phyloP scores from a whole-genome alignment of 371 early-diverging fungal species.

The Polyrhizophydium stewartii region DNA sequence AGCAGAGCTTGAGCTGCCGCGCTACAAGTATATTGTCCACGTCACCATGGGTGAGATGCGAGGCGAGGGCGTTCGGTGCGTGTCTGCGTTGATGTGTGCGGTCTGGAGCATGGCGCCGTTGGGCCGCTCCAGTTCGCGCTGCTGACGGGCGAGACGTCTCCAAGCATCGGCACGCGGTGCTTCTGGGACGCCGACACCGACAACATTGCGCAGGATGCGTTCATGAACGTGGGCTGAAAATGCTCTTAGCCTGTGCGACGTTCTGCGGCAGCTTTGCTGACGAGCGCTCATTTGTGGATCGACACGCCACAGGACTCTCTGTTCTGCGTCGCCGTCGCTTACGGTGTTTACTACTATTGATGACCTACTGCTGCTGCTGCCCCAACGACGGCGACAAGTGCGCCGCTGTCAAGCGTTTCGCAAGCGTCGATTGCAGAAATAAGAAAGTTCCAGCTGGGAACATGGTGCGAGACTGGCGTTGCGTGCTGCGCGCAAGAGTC shows the following conservation, averaged over 20 bases:
- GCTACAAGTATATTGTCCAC: slow-evolving; percentile 67
- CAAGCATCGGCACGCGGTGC: slow-evolving; percentile 58
- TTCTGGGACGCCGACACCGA: slow-evolving; percentile 71
- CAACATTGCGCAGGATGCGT: slow-evolving; percentile 60
- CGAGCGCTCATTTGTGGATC: neutral
- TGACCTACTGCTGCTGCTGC: too few species aligned
- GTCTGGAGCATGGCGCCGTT: neutral
- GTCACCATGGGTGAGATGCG: slow-evolving; percentile 63
- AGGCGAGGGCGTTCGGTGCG: slow-evolving; percentile 60
- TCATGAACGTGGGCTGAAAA: slow-evolving; percentile 51
- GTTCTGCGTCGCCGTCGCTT: slow-evolving; percentile 47
- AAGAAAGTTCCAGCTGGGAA: too few species aligned
- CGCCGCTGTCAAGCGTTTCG: too few species aligned
- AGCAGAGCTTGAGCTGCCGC: slow-evolving; percentile 51
- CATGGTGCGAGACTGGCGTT: too few species aligned
- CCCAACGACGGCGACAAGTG: too few species aligned
- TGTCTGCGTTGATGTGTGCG: neutral
- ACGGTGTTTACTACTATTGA: slow-evolving; percentile 41
- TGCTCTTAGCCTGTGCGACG: neutral
- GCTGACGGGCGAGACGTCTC: neutral
- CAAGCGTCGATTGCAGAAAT: too few species aligned
- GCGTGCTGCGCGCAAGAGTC: too few species aligned
- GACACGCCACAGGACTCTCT: slow-evolving; percentile 38
- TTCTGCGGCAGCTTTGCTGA: neutral
- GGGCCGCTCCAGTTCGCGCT: neutral